These are phyloP conservation scores for Oryza australiensis DNA, from an alignment of 176 grass and related monocot genomes.

Conservation along the genomic window DNA sequence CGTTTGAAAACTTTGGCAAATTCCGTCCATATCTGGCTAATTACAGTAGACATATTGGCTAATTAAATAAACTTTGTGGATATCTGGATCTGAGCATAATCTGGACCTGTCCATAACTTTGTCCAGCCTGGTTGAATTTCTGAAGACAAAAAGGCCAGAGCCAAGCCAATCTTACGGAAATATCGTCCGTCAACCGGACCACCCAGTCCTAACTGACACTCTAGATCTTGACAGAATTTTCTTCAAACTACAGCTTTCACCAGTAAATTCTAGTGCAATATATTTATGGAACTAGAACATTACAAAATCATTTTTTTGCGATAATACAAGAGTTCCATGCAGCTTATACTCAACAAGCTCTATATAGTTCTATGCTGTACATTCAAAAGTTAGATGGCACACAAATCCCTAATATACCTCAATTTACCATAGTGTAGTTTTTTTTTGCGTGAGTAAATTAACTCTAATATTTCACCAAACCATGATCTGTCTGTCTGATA, in stretches of 20 bases:
- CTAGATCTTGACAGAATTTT: not conserved
- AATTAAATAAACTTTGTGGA: not conserved
- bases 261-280: not conserved
- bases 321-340: not conserved
- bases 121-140: not conserved
- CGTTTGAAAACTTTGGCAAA: not conserved
- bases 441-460: not conserved
- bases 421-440: not conserved
- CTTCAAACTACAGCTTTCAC: not conserved
- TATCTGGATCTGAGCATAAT: too few relatives aligned
- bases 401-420: not conserved
- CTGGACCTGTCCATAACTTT: too few relatives aligned
- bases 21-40: too few relatives aligned
- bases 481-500: not conserved
- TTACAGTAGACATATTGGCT: not conserved
- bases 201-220: not conserved
- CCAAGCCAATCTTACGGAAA: not conserved
- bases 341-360: slow-evolving; percentile 20
- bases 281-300: not conserved
- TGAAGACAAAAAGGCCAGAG: not conserved
- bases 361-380: slow-evolving; percentile 39
- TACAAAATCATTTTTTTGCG: not conserved
- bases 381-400: slow-evolving; percentile 8
- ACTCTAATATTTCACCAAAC: not conserved
- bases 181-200: too few relatives aligned